Percentiles rank a stretch among this genome's conserved stretches.
Conservation (phyloP, 2,329 filamentous ascomycete genomes). For the Trichoderma aggressivum region DNA sequence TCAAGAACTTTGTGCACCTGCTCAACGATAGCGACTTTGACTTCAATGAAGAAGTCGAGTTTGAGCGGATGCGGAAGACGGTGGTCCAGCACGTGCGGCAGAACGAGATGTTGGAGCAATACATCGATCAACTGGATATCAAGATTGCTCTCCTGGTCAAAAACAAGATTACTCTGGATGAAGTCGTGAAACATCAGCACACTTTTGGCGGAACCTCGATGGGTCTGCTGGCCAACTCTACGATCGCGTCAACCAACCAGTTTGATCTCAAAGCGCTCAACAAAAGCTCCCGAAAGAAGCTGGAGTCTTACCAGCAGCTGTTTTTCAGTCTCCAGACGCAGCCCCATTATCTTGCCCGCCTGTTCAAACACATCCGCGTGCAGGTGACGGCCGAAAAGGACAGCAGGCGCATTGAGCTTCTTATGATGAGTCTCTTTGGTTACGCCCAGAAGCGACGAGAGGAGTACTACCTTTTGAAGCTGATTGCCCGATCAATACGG, state of each 20-base stretch:
- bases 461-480: conserved; percentile 92
- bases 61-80: conserved; percentile 89
- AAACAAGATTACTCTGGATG: conserved; percentile 98
- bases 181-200: conserved; percentile 94
- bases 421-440: conserved; percentile 95
- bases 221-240: conserved; percentile 79
- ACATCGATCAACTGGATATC: conserved; percentile 97
- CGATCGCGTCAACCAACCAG: conserved; percentile 83
- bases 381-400: conserved; percentile 86
- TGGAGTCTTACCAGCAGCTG: conserved; percentile 94
- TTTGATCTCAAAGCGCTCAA: conserved; percentile 97
- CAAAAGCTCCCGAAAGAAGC: conserved; percentile 91
- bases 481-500: conserved; percentile 75
- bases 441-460: conserved; percentile 96
- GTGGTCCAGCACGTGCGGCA: conserved; percentile 96
- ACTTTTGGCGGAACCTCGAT: conserved; percentile 90
- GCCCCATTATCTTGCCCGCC: conserved; percentile 83
- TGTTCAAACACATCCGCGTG: conserved; percentile 82
- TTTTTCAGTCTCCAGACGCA: conserved; percentile 98
- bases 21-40: conserved; percentile 98
- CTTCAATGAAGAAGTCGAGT: conserved; percentile 97
- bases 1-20: conserved; percentile 97
- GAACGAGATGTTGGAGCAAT: conserved; percentile 95
- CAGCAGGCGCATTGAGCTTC: conserved; percentile 82
- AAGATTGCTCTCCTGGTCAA: conserved; percentile 98